Percentiles rank a stretch among this genome's conserved stretches.
These are phyloP conservation scores for Ceratopteris richardii DNA, from an alignment of 75 land plant genomes.

Conservation along the genomic window DNA sequence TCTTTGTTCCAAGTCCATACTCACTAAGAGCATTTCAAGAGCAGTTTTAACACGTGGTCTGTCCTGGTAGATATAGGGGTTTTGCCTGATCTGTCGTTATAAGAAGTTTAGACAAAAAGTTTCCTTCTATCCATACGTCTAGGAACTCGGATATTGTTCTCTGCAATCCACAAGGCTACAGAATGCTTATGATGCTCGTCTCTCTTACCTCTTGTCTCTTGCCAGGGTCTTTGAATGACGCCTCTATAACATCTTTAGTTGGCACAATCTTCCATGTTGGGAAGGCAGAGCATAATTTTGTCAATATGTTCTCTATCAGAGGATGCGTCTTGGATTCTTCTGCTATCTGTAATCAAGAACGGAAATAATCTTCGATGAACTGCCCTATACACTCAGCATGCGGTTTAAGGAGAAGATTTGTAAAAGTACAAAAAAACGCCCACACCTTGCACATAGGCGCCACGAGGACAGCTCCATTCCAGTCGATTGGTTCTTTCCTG, in stretches of 20 bases:
- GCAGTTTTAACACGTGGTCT: conserved; percentile 63
- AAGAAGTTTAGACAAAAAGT: not conserved
- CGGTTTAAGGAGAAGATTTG: no score
- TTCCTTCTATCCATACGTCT: not conserved
- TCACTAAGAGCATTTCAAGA: conserved; percentile 51
- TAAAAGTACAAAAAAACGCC: no score
- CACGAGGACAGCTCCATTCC: conserved; percentile 22
- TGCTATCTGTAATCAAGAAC: conserved; percentile 71
- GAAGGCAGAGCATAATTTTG: conserved; percentile 15
- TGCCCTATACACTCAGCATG: no score
- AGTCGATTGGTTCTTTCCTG: conserved; percentile 1
- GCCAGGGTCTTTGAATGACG: conserved; percentile 24
- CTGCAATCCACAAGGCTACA: not conserved
- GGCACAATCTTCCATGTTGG: conserved; percentile 56
- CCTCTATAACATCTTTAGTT: conserved; percentile 26
- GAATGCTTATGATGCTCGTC: not conserved
- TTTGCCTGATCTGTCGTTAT: conserved; percentile 44
- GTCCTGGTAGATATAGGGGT: conserved; percentile 62
- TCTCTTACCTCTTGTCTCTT: conserved; percentile 32
- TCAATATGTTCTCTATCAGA: conserved; percentile 23
- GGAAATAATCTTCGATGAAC: no score
- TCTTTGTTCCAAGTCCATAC: conserved; percentile 40
- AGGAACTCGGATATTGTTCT: not conserved
- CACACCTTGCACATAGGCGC: conserved; percentile 29
- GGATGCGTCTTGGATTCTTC: conserved; percentile 54